A percentile compares a stretch with the other conserved stretches of the same genome.
Conservation (phyloP, 1,284 basidiomycete genomes). For the Irpex sp. region DNA sequence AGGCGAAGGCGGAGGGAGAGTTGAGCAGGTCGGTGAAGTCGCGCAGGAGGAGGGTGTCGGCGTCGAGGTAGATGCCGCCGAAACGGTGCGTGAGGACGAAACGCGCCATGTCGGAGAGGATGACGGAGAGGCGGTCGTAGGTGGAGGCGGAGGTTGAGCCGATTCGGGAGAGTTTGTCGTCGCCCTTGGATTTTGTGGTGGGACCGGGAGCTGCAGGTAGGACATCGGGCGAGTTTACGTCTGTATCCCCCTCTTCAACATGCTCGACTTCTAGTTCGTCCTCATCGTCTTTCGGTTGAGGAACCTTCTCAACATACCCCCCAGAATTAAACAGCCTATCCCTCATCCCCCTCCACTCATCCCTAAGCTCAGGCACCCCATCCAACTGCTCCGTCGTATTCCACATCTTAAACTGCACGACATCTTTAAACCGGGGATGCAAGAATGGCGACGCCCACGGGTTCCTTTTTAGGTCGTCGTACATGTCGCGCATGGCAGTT, state of each 20-base stretch:
- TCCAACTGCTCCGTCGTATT: conserved; percentile 73
- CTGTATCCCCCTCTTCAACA: background rate
- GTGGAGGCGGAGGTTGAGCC: conserved; percentile 39
- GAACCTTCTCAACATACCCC: conserved; percentile 49
- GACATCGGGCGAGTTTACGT: conserved; percentile 16
- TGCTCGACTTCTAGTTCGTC: conserved; percentile 12
- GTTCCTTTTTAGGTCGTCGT: conserved; percentile 50
- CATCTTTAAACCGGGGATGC: conserved; percentile 60
- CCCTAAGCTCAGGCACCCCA: conserved; percentile 53
- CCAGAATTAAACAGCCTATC: conserved; percentile 58
- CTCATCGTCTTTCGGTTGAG: conserved; percentile 23
- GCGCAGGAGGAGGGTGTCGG: conserved; percentile 67
- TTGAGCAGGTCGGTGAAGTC: conserved; percentile 76
- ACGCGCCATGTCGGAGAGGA: conserved; percentile 67
- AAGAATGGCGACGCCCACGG: conserved; percentile 70
- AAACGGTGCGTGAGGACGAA: conserved; percentile 68
- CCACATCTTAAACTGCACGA: conserved; percentile 71
- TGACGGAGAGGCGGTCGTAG: conserved; percentile 63
- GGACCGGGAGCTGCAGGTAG: conserved; percentile 11
- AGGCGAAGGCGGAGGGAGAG: conserved; percentile 68
- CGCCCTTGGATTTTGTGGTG: conserved; percentile 25
- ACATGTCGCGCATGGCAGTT: conserved; percentile 54
- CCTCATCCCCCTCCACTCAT: conserved; percentile 52
- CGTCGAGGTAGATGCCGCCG: conserved; percentile 69
- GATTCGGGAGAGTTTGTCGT: conserved; percentile 23